Evolutionary conservation across 2,329 filamentous ascomycete genomes (phyloP), one percentile per base, ranked within the genome.

Genomic region (Neopestalotiopsis rosae): DNA sequence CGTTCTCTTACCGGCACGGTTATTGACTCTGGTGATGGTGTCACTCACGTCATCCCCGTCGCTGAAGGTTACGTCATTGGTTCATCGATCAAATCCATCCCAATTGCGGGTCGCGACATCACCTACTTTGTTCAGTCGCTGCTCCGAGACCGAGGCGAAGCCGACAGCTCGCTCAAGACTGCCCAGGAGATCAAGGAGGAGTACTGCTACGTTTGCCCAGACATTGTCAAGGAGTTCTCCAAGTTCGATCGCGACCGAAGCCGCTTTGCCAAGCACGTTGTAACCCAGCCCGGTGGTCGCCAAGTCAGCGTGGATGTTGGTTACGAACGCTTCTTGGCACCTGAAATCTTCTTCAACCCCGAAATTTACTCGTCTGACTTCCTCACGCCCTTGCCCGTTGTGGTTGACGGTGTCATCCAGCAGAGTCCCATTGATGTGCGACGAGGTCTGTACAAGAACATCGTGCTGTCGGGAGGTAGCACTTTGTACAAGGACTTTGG

Each of bases 341-440:
- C 97, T 30, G 96, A 99, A 82, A 99, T 99, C 79, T 99, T 99
- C 84, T 99, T 99, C 90, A 99, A 99, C 83, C 96, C 96, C 38
- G 96, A 99, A 84, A 99, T 99, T 77, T 98, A 98, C 88, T 97
- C 94, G 71, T 98, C 95, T 74, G 96, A 99, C 80, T 99, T 99
- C 86, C 85, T 99, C 73, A 99, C 96, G 13, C 96, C 96, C 14
- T 89, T 99, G 9, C 96, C 96, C 30, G 93, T 89, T 65, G 96
- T 99, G 65, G 97, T 99, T 71, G 96, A 99, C 79, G 92, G 92
- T 68, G 96, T 98, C 72, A 99, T 99, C 76, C 96, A 99, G 83
- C 95, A 94, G 68, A 97, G 95, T 42, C 96, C 96, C 57, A 99
- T 99, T 76, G 96, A 99, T 79, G 97, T 99, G 61, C 92, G 96